phyloP scores from a whole-genome alignment of 495 filamentous ascomycete genomes.

The Neurospora hispaniola region DNA sequence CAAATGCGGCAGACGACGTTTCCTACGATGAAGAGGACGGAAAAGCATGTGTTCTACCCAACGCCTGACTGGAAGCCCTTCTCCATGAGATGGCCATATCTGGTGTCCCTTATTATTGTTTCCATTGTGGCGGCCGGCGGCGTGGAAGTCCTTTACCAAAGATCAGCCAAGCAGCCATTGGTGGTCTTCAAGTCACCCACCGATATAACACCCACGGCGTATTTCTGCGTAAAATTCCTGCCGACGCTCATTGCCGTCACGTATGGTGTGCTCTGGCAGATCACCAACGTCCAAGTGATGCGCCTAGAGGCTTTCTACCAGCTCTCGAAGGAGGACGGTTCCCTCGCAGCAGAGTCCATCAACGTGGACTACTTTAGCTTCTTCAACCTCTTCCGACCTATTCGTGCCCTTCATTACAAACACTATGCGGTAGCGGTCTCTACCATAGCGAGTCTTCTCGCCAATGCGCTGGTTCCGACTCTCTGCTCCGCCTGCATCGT shows the following conservation, averaged over 20 bases:
- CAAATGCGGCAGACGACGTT: conserved; percentile 21
- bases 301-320: conserved; percentile 68
- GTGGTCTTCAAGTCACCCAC: conserved; percentile 41
- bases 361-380: conserved; percentile 64
- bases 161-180: conserved; percentile 35
- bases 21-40: conserved; percentile 11
- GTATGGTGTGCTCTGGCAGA: conserved; percentile 67
- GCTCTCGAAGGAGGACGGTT: conserved; percentile 52
- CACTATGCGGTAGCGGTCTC: conserved; percentile 59
- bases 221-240: conserved; percentile 64
- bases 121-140: conserved; percentile 44
- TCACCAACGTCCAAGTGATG: conserved; percentile 63
- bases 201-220: conserved; percentile 40
- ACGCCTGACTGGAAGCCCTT: conserved; percentile 64
- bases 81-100: conserved; percentile 57
- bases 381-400: conserved; percentile 50
- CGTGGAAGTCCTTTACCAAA: conserved; percentile 52
- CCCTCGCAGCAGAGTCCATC: conserved; percentile 54
- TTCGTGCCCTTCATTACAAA: conserved; percentile 45
- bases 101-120: conserved; percentile 41
- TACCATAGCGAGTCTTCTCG: conserved; percentile 49
- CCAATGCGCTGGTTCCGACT: conserved; percentile 52
- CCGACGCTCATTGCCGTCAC: conserved; percentile 57
- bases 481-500: conserved; percentile 48
- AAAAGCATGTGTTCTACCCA: conserved; percentile 40